Base-by-base conservation (phyloP, 345 rosid species). In the Camelina sativa region DNA sequence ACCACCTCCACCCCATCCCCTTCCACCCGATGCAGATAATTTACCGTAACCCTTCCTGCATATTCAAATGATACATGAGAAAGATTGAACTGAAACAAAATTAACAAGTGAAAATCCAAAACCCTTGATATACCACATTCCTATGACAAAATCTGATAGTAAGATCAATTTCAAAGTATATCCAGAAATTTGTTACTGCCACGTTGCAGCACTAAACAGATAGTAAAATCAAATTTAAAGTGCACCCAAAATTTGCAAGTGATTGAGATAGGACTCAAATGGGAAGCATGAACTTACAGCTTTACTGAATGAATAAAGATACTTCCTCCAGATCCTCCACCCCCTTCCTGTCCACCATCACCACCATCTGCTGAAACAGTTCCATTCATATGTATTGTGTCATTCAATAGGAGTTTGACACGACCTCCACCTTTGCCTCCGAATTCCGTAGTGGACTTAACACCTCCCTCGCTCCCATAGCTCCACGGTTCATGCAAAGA, bases 241-340 rank as follows among this genome's bases (percentile, higher is more conserved):
- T 54, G 22, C n/a, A 38, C 51, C 41, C 32, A 8, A 11, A 3
- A 16, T 10, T 43, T 55, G 32, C 44, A 50, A 59, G 44, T 64
- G 56, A 73, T 20, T 43, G 50, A 46, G 58, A 41, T 12, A 51
- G 3, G 73, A 62, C 41, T 44, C 61, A 11, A 62, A 62, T 52
- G 44, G 44, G 44, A 59, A 71, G 60, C 8, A 56, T 71, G 59
- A 16, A 85, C 97, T 91, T 82, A 94, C 98, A 91, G 75, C 85
- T 94, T 94, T 38, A 88, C 60, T 6, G 97, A 84, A 54, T 35
- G 76, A 53, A 91, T 68, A 73, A 50, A 81, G 67, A 91, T 86
- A 76, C 98, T 94, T 80, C 98, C 98, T 80, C 98, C 97, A 79
- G 98, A 94, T 23, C 98, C 98, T 64, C 98, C 98, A 66, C 98